These are phyloP conservation scores for Colletotrichum horii DNA, from an alignment of 2,329 filamentous ascomycete genomes.

Conservation along the genomic window DNA sequence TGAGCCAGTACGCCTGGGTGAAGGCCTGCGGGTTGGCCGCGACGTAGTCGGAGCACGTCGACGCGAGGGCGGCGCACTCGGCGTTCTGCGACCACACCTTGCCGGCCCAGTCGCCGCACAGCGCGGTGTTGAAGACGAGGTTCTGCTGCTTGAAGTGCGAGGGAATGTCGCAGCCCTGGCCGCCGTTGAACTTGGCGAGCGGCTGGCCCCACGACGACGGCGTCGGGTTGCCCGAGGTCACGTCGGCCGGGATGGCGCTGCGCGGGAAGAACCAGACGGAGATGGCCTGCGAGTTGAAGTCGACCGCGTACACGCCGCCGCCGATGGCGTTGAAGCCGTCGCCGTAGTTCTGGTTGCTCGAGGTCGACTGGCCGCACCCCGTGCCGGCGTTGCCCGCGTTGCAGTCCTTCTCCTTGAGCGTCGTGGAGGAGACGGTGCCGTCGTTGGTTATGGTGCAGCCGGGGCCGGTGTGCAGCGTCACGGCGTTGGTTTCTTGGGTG, in stretches of 20 bases:
- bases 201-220: constrained; percentile 74
- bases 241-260: constrained; percentile 66
- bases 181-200: constrained; percentile 69
- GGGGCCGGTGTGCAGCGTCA: constrained; percentile 71
- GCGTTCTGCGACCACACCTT: constrained; percentile 63
- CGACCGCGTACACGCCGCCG: constrained; percentile 75
- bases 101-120: constrained; percentile 90
- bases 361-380: constrained; percentile 65
- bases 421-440: constrained; percentile 50
- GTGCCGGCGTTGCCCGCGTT: constrained; percentile 54
- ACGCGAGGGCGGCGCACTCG: constrained; percentile 64
- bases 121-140: constrained; percentile 82
- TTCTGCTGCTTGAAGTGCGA: constrained; percentile 73
- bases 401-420: constrained; percentile 60
- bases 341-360: constrained; percentile 63
- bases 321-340: constrained; percentile 72
- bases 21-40: constrained; percentile 73
- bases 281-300: constrained; percentile 78
- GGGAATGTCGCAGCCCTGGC: constrained; percentile 73
- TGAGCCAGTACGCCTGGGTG: constrained; percentile 75
- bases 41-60: constrained; percentile 76
- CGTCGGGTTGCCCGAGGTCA: constrained; percentile 63
- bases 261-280: constrained; percentile 84
- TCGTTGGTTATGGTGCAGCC: constrained; percentile 63
- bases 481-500: constrained; percentile 58